Conservation (phyloP, 2,329 filamentous ascomycete genomes). For the Thelonectria blattea region DNA sequence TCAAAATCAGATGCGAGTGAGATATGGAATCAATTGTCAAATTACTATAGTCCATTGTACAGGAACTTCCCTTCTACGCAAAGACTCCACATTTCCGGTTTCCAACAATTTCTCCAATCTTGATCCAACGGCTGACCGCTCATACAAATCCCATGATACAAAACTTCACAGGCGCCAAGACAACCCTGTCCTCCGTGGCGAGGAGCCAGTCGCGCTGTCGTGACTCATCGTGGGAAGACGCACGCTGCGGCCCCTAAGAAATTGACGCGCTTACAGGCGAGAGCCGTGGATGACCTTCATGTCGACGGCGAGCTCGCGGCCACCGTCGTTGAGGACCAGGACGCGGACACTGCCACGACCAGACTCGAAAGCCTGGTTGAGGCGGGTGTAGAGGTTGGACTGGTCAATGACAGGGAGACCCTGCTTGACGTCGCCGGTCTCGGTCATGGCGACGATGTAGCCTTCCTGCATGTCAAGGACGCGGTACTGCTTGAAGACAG, state of each 20-base stretch:
- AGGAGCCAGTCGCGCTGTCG: slow-evolving; percentile 27
- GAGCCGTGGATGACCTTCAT: slow-evolving; percentile 96
- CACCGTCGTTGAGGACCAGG: slow-evolving; percentile 92
- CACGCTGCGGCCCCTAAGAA: slow-evolving; percentile 31
- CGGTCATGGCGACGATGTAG: slow-evolving; percentile 93
- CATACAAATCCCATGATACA: slow-evolving; percentile 38
- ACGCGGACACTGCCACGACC: slow-evolving; percentile 94
- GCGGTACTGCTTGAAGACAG: slow-evolving; percentile 99
- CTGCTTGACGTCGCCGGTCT: slow-evolving; percentile 98
- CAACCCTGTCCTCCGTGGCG: slow-evolving; percentile 26
- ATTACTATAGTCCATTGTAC: slow-evolving; percentile 49
- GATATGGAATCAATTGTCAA: slow-evolving; percentile 41
- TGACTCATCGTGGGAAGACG: slow-evolving; percentile 31
- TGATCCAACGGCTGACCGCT: slow-evolving; percentile 32
- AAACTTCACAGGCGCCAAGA: slow-evolving; percentile 33
- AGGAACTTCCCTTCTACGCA: slow-evolving; percentile 51
- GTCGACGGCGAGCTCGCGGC: slow-evolving; percentile 94
- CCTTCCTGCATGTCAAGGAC: slow-evolving; percentile 95
- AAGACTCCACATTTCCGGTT: slow-evolving; percentile 46
- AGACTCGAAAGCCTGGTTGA: slow-evolving; percentile 83
- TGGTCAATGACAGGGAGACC: slow-evolving; percentile 92
- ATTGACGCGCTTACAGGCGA: slow-evolving; percentile 58
- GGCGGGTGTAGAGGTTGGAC: slow-evolving; percentile 83
- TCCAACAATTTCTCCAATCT: slow-evolving; percentile 44
- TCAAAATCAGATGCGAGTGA: slow-evolving; percentile 7